Base-by-base conservation (phyloP, 805 yeast species). In the Ascoidea asiatica region DNA sequence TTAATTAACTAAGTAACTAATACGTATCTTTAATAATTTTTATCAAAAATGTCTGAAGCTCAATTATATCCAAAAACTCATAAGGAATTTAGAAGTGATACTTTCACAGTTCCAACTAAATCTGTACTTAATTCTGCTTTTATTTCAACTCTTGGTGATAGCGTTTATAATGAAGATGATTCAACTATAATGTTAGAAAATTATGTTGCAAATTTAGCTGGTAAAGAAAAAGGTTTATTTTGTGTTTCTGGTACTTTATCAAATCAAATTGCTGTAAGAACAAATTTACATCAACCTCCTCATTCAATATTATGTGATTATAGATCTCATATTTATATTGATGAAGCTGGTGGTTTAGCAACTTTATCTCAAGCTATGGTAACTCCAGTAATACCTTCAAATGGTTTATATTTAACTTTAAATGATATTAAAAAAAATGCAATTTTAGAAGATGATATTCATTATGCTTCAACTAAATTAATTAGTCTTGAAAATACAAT, bases 291-390 rank as follows among this genome's bases (percentile, higher is more conserved):
- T 49, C 90, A 83, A 56, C 96, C 96, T 17, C 95, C 95, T 2
- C 79, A 80, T 64, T 74, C 89, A n/a, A 68, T 90, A 21, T 56
- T 89, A 41, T 86, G 95, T 65, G 97, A 90, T 60, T 70, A 79
- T 61, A 70, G 96, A 49, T 79, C 90, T 11, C 97, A 89, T 56
- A 79, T 89, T 21, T 89, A 72, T 60, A 67, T 78, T 23, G 78
- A 78, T 53, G 97, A 89, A 63, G 95, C 96, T 21, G 95, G 89
- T 35, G 97, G 97, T 2, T 62, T 90, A 43, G 94, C 96, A 5
- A 77, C 85, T 43, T 67, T 90, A 48, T 84, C 95, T 13, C 95
- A 83, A 62, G 95, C 96, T 2, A 83, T 89, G 94, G 95, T 87
- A 4, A 74, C 75, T 5, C 85, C 96, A 1, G 87, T 88, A 6